Base-by-base conservation (phyloP, 2,329 filamentous ascomycete genomes). In the Verticillium zaregamsianum region DNA sequence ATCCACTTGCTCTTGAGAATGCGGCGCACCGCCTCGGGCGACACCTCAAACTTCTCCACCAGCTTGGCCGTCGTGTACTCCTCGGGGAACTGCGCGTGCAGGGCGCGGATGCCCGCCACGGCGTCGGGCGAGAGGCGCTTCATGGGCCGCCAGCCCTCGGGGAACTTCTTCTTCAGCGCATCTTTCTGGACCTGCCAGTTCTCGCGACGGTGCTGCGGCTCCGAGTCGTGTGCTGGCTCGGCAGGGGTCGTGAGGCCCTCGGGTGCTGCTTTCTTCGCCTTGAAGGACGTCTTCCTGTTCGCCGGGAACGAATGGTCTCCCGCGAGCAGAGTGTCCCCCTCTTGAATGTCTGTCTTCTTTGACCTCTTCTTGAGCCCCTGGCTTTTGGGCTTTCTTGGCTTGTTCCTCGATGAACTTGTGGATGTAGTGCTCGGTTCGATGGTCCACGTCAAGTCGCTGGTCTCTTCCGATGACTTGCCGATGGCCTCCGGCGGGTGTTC, bases 81-180 rank as follows among this genome's bases (percentile, higher is more conserved):
- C 2, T 90, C 83, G 0, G 94, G 92, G 65, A 92, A 89, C 68
- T 92, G 88, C 31, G 83, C 79, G 73, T 97, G 87, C 37, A 99
- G 80, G 23, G 91, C 89, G 52, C 93, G 88, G 68, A 99, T 96
- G 52, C 93, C 93, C n/a, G 91, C 89, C 35, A 97, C 80, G 1
- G 93, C 92, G 74, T 98, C 94, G 0, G 95, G 95, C 0, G 95
- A 98, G 11, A 99, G 83, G 62, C 89, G 89, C 75, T 96, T 97
- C 57, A 85, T 84, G 33, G 95, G 94, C 32, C 83, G 82, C 93
- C 94, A 99, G 11, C 89, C 87, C 8, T 89, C 85, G 2, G 86
- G 86, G 66, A 97, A 95, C 71, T 98, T 99, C 64, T 85, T 76
- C 68, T 88, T 85, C 39, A 96, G 76, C 0, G 87, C 90, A 2